These are phyloP conservation scores for Jasminum sambac DNA, from an alignment of 257 asterid genomes.

Conservation along the genomic window DNA sequence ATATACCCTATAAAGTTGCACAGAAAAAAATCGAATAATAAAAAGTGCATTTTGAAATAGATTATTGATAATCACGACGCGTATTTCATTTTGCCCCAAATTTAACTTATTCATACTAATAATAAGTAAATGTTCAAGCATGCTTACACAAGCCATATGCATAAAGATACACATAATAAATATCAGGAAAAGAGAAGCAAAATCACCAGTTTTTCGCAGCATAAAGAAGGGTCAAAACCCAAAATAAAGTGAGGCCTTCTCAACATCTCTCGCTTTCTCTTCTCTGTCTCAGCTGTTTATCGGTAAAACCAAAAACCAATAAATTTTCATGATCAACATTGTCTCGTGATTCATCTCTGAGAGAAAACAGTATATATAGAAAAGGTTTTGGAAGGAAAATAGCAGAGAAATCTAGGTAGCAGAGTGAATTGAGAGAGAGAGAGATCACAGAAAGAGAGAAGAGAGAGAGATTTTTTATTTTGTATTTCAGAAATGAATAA, in stretches of 20 bases:
- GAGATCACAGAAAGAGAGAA: background rate
- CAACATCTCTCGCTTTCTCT: constrained; percentile 46
- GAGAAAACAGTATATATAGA: background rate
- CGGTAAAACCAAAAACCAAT: background rate
- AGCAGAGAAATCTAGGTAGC: background rate
- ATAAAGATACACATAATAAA: background rate
- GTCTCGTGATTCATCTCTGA: background rate
- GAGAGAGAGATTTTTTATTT: background rate
- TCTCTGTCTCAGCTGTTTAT: constrained; percentile 18
- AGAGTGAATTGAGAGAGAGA: background rate
- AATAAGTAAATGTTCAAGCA: background rate
- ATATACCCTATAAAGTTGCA: background rate
- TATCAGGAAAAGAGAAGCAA: constrained; percentile 17
- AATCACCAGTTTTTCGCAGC: constrained; percentile 67
- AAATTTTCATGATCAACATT: background rate
- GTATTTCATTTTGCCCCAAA: constrained; percentile 24
- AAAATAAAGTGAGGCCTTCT: constrained; percentile 72
- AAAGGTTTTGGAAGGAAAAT: background rate
- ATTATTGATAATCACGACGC: constrained; percentile 15
- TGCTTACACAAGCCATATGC: constrained; percentile 9
- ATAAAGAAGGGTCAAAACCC: constrained; percentile 66
- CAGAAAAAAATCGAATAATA: background rate
- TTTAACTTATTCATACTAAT: background rate
- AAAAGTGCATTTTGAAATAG: constrained; percentile 4
- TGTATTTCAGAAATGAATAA: background rate